phyloP scores from a whole-genome alignment of 805 yeast species.

The Candida palmyrensis region DNA sequence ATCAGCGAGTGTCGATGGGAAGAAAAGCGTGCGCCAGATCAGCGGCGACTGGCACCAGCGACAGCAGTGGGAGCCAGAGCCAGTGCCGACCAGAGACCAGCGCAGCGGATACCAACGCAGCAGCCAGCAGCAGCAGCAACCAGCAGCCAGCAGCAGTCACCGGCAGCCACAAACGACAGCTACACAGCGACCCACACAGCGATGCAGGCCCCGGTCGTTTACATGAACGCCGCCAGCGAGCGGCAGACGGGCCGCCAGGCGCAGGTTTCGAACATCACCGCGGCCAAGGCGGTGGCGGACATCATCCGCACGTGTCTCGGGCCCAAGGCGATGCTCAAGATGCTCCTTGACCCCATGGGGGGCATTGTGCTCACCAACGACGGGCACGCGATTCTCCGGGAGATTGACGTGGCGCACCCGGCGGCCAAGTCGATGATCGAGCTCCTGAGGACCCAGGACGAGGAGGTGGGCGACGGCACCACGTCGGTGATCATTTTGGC shows the following conservation, averaged over 20 bases:
- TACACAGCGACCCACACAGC: too few relatives aligned
- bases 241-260: slow-evolving; percentile 97
- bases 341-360: slow-evolving; percentile 95
- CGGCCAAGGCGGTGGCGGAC: slow-evolving; percentile 99
- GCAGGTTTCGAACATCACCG: slow-evolving; percentile 93
- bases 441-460: slow-evolving; percentile 94
- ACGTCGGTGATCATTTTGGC: slow-evolving; percentile 96
- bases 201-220: slow-evolving; percentile 47
- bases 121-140: too few relatives aligned
- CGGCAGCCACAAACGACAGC: too few relatives aligned
- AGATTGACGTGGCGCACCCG: slow-evolving; percentile 96
- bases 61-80: too few relatives aligned
- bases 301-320: slow-evolving; percentile 97
- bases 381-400: slow-evolving; percentile 97
- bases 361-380: slow-evolving; percentile 97
- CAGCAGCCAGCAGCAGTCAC: too few relatives aligned
- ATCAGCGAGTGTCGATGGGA: too few relatives aligned
- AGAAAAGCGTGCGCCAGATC: too few relatives aligned
- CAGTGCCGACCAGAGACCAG: too few relatives aligned
- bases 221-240: slow-evolving; percentile 73
- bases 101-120: too few relatives aligned
- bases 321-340: slow-evolving; percentile 98
- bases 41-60: too few relatives aligned
- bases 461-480: slow-evolving; percentile 98
- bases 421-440: slow-evolving; percentile 99